Percentiles rank a stretch among this genome's conserved stretches.
These are phyloP conservation scores for Chlorella ohadii DNA, from an alignment of 139 green algal species.

Conservation along the genomic window DNA sequence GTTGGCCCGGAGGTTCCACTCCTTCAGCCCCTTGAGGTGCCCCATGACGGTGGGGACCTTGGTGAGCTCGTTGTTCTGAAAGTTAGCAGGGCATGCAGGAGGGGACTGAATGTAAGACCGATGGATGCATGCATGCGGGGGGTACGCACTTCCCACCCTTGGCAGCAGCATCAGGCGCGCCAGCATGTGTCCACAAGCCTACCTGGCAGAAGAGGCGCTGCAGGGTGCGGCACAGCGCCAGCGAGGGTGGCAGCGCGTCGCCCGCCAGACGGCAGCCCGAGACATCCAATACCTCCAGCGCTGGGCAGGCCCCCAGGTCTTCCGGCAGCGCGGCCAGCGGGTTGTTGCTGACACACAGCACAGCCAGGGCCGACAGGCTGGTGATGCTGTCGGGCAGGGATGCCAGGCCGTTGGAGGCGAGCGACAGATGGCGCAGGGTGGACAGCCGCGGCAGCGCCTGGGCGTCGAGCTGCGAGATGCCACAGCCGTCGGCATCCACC, in stretches of 20 bases:
- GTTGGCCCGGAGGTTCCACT: conserved; percentile 30
- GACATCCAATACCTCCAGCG: conserved; percentile 79
- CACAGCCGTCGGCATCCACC: conserved; percentile 84
- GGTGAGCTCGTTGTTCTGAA: conserved; percentile 20
- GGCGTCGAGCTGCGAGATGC: conserved; percentile 71
- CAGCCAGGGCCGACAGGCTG: conserved; percentile 65
- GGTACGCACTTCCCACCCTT: too few relatives aligned
- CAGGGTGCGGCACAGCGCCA: conserved; percentile 30
- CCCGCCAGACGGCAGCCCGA: conserved; percentile 78
- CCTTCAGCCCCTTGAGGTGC: conserved; percentile 5
- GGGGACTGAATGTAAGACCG: background rate
- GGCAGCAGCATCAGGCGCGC: too few relatives aligned
- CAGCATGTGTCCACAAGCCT: too few relatives aligned
- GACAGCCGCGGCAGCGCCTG: conserved; percentile 38
- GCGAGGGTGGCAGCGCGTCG: conserved; percentile 11
- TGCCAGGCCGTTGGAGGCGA: conserved; percentile 76
- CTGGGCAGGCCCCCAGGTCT: conserved; percentile 70
- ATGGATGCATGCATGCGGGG: too few relatives aligned
- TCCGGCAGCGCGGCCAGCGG: conserved; percentile 77
- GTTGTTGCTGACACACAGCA: conserved; percentile 82
- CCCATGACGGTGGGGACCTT: conserved; percentile 13
- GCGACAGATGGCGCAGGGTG: conserved; percentile 57
- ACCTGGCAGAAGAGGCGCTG: conserved; percentile 34
- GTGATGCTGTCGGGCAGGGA: conserved; percentile 65
- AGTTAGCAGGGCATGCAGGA: background rate